Conservation (phyloP, 305 asterid species). For the Fraxinus angustifolia region DNA sequence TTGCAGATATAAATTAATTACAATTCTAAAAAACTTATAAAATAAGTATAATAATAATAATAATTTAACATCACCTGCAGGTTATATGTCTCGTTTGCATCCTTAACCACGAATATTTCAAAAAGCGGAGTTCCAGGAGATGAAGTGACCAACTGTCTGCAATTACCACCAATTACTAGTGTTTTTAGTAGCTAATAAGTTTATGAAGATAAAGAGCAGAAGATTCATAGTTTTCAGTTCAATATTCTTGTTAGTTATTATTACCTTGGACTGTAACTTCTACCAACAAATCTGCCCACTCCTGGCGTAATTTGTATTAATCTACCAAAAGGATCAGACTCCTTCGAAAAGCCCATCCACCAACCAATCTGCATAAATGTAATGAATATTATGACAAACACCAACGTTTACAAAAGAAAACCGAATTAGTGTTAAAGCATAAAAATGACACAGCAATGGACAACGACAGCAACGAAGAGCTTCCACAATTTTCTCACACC, state of each 20-base stretch:
- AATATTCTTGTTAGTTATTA: neutral
- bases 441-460: neutral
- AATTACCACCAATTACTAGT: slow-evolving; percentile 27
- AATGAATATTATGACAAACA: slow-evolving; percentile 15
- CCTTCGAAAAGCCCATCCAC: slow-evolving; percentile 97
- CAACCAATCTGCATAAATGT: slow-evolving; percentile 74
- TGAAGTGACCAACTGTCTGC: slow-evolving; percentile 80
- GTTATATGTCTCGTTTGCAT: slow-evolving; percentile 55
- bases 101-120: slow-evolving; percentile 87
- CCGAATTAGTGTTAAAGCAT: neutral
- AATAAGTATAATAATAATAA: neutral
- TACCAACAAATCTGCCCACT: slow-evolving; percentile 82
- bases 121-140: slow-evolving; percentile 93
- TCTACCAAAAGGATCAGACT: slow-evolving; percentile 93
- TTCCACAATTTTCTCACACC: neutral
- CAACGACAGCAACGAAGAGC: slow-evolving; percentile 3
- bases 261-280: slow-evolving; percentile 91
- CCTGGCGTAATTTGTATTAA: slow-evolving; percentile 78
- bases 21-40: neutral
- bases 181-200: slow-evolving; percentile 14
- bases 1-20: neutral
- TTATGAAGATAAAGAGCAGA: slow-evolving; percentile 1
- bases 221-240: neutral
- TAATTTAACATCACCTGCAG: slow-evolving; percentile 63
- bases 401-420: neutral